phyloP scores from a whole-genome alignment of 495 filamentous ascomycete genomes.

The Platismatia glauca region DNA sequence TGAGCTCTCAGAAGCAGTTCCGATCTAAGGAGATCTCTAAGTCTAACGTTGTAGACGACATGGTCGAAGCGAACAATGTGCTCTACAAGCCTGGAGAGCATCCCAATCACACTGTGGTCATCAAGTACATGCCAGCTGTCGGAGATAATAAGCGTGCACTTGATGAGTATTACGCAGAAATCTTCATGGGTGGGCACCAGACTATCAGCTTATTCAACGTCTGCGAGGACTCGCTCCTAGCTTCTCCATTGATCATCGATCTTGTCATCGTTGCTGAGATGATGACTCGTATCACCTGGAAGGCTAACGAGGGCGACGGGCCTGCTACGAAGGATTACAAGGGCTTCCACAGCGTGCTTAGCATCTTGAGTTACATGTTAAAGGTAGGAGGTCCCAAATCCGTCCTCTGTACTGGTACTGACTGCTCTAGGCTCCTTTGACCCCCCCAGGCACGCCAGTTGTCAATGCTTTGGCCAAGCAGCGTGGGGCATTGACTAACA shows the following conservation, averaged over 20 bases:
- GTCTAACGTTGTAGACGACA: slow-evolving; percentile 97
- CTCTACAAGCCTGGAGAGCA: slow-evolving; percentile 84
- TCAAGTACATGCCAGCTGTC: slow-evolving; percentile 99
- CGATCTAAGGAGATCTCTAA: slow-evolving; percentile 99
- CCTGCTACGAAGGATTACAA: slow-evolving; percentile 60
- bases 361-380: slow-evolving; percentile 98
- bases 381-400: slow-evolving; percentile 44
- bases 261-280: slow-evolving; percentile 86
- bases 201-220: slow-evolving; percentile 98
- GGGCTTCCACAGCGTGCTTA: slow-evolving; percentile 94
- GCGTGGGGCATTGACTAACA: slow-evolving; percentile 88
- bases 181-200: slow-evolving; percentile 98
- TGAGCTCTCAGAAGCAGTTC: slow-evolving; percentile 96
- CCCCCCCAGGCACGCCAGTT: slow-evolving; percentile 90
- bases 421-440: slow-evolving; percentile 61
- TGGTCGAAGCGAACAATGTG: slow-evolving; percentile 90
- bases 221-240: slow-evolving; percentile 95
- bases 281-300: slow-evolving; percentile 97
- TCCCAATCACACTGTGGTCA: slow-evolving; percentile 82
- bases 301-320: slow-evolving; percentile 45
- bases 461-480: slow-evolving; percentile 97
- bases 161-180: slow-evolving; percentile 98
- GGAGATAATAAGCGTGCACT: slow-evolving; percentile 98
- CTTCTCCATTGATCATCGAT: slow-evolving; percentile 97
- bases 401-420: neutral